phyloP scores from a whole-genome alignment of 192 early-diverging fungal genomes.

The Entrophospora sp. region DNA sequence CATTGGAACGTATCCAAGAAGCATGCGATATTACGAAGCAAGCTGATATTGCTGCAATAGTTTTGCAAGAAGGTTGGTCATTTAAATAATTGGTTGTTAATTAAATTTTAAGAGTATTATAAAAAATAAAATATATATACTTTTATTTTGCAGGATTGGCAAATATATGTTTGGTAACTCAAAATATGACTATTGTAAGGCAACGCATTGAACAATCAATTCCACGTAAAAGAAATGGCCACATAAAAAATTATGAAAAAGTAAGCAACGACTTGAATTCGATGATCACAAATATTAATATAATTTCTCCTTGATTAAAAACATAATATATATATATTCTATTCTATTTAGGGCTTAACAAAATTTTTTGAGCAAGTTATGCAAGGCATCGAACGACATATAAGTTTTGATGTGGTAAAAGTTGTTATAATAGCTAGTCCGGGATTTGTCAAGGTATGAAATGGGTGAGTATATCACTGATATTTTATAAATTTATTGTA shows the following conservation, averaged over 20 bases:
- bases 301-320: too few relatives aligned
- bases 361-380: conserved; percentile 90
- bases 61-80: conserved; percentile 61
- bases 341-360: conserved; percentile 43
- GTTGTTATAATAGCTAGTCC: conserved; percentile 95
- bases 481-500: not conserved
- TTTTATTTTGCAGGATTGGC: conserved; percentile 60
- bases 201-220: conserved; percentile 87
- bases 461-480: not conserved
- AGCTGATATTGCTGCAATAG: conserved; percentile 89
- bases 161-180: conserved; percentile 85
- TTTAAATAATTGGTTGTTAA: not conserved
- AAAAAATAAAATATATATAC: not conserved
- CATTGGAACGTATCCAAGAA: conserved; percentile 78
- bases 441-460: conserved; percentile 80
- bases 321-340: too few relatives aligned
- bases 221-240: conserved; percentile 89
- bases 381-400: conserved; percentile 75
- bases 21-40: conserved; percentile 83
- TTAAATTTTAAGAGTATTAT: not conserved
- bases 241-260: conserved; percentile 85
- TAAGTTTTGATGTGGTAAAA: conserved; percentile 91
- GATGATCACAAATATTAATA: too few relatives aligned
- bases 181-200: conserved; percentile 91
- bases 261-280: conserved; percentile 28